Base-by-base conservation (phyloP, 495 filamentous ascomycete species). In the Podospora australis region DNA sequence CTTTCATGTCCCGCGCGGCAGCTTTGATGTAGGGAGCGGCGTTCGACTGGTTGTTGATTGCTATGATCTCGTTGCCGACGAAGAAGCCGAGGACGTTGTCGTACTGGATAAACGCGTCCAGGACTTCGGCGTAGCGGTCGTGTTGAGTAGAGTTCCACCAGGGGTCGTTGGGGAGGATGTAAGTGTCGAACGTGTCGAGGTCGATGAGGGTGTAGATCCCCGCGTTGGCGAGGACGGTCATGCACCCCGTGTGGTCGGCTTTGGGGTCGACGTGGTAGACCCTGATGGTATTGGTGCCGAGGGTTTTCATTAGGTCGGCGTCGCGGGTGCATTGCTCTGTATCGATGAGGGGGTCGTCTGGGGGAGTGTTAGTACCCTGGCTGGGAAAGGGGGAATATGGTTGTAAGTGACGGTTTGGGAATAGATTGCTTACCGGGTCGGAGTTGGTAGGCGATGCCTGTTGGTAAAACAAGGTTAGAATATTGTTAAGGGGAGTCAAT, bases 171-270 rank as follows among this genome's bases (percentile, higher is more conserved):
- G n/a, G n/a, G 38, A 82, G 66, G 56, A 94, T 90, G 53, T 84
- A 78, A 1, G 87, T 90, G 47, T 75, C 70, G 59, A 92, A 91
- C 29, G 85, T 90, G 57, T 94, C 89, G 51, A 95, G 71, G 66
- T 95, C 89, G 23, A 92, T 74, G 57, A 87, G 81, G 38, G 86
- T 59, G 58, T 94, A 90, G 59, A 95, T 92, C 22, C 88, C 85
- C 20, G 75, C 78, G 54, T 82, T 72, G 16, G 73, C 77, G 61
- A 88, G 80, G 11, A 75, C 80, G 10, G 64, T 68, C 83, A 88
- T 87, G 65, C 84, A 88, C 23, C 75, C 84, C 47, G 75, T 65
- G 65, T 95, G 88, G 56, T 91, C 73, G 22, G 57, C 77, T 14
- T 60, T 58, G 3, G 86, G 62, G 55, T 91, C 84, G 45, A 94